Base-by-base conservation (phyloP, 2,329 filamentous ascomycete species). In the Trichoderma harzianum region DNA sequence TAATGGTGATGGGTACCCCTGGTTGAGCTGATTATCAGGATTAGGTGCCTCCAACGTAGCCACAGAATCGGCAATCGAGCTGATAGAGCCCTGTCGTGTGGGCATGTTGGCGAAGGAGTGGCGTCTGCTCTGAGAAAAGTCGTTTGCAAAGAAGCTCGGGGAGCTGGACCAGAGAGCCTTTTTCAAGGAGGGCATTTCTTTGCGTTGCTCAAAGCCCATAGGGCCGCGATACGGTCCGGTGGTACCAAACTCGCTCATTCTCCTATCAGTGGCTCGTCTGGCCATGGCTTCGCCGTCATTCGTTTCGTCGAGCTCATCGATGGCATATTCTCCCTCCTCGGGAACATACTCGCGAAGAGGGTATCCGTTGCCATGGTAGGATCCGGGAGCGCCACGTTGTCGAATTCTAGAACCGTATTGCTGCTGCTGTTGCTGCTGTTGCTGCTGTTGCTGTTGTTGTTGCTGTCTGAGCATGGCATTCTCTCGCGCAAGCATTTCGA, bases 41-140 rank as follows among this genome's bases (percentile, higher is more conserved):
- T 81, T 78, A 21, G 81, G 80, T 7, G 81, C 78, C 30, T 90
- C 87, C 26, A 88, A 82, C 11, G 83, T 76, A 5, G 84, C 79
- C 51, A 82, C 80, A 62, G 84, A 79, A 75, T 91, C 89, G 63
- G 84, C 85, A 67, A 89, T 82, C 32, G 89, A 91, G 76, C 88
- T 87, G 74, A 91, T 88, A 3, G 89, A 91, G 2, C 85, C 87
- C 75, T 91, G 89, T 16, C 90, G 86, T 30, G 88, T 90, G 32
- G 88, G 89, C 77, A 91, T 86, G 76, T 90, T 90, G 66, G 90
- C 93, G 78, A 96, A 93, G 1, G 93, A 95, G 80, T 95, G 93
- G 32, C 93, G 89, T 72, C 93, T 88, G 76, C 92, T 94, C 77
- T 94, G 92, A 14, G 91, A 89, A 34, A 89, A 84, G 73, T 93